These are phyloP conservation scores for Protostelium mycophagum DNA, from an alignment of 78 protist genomes.

Conservation along the genomic window DNA sequence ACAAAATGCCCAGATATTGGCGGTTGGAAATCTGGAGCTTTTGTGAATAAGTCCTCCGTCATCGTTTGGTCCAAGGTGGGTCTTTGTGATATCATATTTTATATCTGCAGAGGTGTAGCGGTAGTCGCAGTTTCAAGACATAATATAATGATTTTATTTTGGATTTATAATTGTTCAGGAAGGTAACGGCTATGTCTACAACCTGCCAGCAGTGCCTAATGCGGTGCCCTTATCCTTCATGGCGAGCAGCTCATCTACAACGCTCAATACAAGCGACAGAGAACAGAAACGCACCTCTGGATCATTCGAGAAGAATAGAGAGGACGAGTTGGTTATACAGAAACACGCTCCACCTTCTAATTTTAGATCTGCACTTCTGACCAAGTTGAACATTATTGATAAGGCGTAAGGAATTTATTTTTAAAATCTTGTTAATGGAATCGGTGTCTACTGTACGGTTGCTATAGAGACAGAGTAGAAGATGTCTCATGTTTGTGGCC, in stretches of 20 bases:
- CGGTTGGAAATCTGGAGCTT: not conserved
- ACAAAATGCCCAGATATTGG: not conserved
- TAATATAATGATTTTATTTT: too few relatives aligned
- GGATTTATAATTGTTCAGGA: too few relatives aligned
- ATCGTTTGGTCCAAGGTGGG: not conserved
- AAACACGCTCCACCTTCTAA: not conserved
- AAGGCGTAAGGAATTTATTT: too few relatives aligned
- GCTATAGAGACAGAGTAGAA: too few relatives aligned
- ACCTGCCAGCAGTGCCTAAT: not conserved
- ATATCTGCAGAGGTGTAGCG: too few relatives aligned
- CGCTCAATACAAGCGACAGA: not conserved
- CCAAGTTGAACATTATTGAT: not conserved
- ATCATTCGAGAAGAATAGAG: not conserved
- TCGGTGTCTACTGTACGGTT: too few relatives aligned
- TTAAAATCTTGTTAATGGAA: too few relatives aligned
- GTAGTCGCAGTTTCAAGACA: too few relatives aligned
- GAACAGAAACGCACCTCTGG: not conserved
- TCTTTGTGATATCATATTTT: too few relatives aligned
- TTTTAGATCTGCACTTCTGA: not conserved
- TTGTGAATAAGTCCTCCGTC: not conserved
- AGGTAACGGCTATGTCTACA: not conserved
- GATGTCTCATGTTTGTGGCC: too few relatives aligned
- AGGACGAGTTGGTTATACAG: not conserved
- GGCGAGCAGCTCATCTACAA: not conserved
- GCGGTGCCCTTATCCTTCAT: not conserved